A percentile compares a stretch with the other conserved stretches of the same genome.
These are phyloP conservation scores for Coix lacrymajobi DNA, from an alignment of 176 grass and related monocot genomes.

Conservation along the genomic window DNA sequence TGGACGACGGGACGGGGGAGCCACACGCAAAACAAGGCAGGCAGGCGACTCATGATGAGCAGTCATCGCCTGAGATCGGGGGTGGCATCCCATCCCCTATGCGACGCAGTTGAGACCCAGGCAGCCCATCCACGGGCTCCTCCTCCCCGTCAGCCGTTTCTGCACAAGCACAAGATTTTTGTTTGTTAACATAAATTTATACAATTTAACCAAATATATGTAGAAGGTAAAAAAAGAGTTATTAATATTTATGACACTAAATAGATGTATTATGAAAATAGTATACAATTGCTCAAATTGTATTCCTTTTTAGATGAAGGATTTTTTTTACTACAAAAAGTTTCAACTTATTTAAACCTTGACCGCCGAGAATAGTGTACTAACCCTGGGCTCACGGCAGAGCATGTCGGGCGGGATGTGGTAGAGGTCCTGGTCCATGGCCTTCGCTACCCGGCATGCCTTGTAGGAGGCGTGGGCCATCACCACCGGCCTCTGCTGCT, in stretches of 20 bases:
- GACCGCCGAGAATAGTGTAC: neutral
- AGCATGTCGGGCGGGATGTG: conserved; percentile 41
- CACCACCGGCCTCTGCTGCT: neutral
- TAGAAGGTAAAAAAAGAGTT: too few relatives aligned
- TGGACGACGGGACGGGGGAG: neutral
- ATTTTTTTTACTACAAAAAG: too few relatives aligned
- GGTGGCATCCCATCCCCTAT: conserved; percentile 42
- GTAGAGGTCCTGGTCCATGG: conserved; percentile 43
- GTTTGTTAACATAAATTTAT: too few relatives aligned
- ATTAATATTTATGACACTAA: too few relatives aligned
- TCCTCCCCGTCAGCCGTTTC: conserved; percentile 23
- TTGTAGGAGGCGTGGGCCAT: neutral
- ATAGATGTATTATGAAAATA: too few relatives aligned
- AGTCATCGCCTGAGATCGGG: neutral
- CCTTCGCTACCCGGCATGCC: neutral
- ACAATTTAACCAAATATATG: too few relatives aligned
- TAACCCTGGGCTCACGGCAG: conserved; percentile 17
- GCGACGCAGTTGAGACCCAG: conserved; percentile 24
- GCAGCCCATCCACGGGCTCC: conserved; percentile 16
- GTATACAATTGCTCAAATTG: too few relatives aligned
- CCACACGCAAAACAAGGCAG: conserved; percentile 24
- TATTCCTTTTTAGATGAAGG: too few relatives aligned
- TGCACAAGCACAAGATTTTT: neutral
- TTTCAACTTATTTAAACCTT: neutral
- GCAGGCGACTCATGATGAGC: neutral